These are phyloP conservation scores for Backusella tuberculispora DNA, from an alignment of 192 early-diverging fungal genomes.

Conservation along the genomic window DNA sequence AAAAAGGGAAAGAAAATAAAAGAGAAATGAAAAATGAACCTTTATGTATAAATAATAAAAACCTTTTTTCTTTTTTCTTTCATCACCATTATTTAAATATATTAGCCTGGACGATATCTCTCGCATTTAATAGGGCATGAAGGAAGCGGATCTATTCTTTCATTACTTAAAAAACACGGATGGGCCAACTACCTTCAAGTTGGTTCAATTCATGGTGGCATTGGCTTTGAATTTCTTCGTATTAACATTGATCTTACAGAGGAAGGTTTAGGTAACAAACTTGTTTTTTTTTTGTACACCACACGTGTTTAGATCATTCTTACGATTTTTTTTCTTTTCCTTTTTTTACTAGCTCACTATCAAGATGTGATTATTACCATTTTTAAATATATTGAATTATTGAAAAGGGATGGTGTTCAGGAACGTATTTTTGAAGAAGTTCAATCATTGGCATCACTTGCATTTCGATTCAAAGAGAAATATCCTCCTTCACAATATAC, in stretches of 20 bases:
- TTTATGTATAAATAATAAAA: background rate
- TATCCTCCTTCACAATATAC: constrained; percentile 64
- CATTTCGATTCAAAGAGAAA: constrained; percentile 82
- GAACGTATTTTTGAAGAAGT: constrained; percentile 87
- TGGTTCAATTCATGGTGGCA: constrained; percentile 63
- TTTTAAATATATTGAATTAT: constrained; percentile 90
- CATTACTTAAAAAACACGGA: constrained; percentile 83
- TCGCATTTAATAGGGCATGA: constrained; percentile 94
- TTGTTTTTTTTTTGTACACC: background rate
- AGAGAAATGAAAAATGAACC: background rate
- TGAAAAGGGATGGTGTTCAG: constrained; percentile 71
- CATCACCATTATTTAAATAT: background rate
- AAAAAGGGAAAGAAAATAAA: background rate
- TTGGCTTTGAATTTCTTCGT: constrained; percentile 83
- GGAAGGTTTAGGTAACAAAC: constrained; percentile 62
- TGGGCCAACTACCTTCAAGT: constrained; percentile 86
- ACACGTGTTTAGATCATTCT: constrained; percentile 16
- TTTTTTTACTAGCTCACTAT: constrained; percentile 53
- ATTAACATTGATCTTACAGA: constrained; percentile 85
- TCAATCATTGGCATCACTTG: constrained; percentile 50
- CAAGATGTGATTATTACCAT: constrained; percentile 79
- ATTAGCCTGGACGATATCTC: constrained; percentile 74
- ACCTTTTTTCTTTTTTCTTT: background rate
- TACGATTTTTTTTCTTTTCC: constrained; percentile 6
- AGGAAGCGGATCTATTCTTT: constrained; percentile 84